These are phyloP conservation scores for Zygosaccharomyces pseudorouxii DNA, from an alignment of 805 yeast genomes.

Conservation along the genomic window DNA sequence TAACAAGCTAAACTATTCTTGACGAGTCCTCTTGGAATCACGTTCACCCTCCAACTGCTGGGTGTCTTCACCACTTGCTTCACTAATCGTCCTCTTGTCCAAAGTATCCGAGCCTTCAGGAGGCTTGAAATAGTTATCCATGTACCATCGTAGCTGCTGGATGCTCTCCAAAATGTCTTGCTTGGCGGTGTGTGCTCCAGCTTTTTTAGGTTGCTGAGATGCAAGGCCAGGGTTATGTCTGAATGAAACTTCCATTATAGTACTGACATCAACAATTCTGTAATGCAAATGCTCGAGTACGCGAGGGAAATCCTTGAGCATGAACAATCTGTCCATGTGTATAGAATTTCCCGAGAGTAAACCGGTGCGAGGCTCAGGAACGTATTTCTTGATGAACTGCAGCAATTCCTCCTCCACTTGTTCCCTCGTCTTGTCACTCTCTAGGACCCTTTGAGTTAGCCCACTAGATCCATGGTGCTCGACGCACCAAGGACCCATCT, in stretches of 20 bases:
- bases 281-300: constrained; percentile 61
- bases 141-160: constrained; percentile 72
- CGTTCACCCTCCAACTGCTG: background rate
- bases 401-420: constrained; percentile 65
- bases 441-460: constrained; percentile 63
- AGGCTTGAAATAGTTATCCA: constrained; percentile 53
- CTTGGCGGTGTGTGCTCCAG: constrained; percentile 76
- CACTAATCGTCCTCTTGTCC: constrained; percentile 4
- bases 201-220: constrained; percentile 56
- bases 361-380: constrained; percentile 53
- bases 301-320: constrained; percentile 77
- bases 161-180: constrained; percentile 88
- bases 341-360: constrained; percentile 87
- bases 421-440: constrained; percentile 46
- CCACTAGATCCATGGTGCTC: constrained; percentile 78
- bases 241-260: constrained; percentile 70
- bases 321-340: constrained; percentile 84
- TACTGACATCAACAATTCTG: constrained; percentile 85
- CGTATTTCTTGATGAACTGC: constrained; percentile 51
- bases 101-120: constrained; percentile 15
- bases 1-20: background rate
- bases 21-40: background rate
- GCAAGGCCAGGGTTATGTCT: constrained; percentile 71
- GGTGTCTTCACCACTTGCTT: constrained; percentile 3
- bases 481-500: constrained; percentile 87